phyloP scores from a whole-genome alignment of 495 filamentous ascomycete species.

The Margaritispora aquatica region DNA sequence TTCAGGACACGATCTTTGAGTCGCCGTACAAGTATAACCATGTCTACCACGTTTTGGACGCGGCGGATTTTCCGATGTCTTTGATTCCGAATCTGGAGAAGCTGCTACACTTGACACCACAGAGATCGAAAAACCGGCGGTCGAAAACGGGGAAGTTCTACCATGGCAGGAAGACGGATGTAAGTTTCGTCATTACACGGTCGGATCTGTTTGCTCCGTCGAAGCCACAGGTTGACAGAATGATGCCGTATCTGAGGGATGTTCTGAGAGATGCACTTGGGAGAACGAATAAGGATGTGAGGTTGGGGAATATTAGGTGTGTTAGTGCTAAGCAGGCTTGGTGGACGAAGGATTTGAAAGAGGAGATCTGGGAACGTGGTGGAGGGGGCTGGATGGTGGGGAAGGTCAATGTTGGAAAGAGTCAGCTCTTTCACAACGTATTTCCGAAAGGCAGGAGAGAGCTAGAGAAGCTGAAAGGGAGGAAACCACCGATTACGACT shows the following conservation, averaged over 20 bases:
- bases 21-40: constrained; percentile 85
- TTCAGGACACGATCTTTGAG: constrained; percentile 74
- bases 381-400: constrained; percentile 96
- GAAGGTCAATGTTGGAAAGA: constrained; percentile 97
- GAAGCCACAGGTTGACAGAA: constrained; percentile 69
- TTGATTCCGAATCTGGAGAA: constrained; percentile 55
- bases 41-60: constrained; percentile 96
- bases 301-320: constrained; percentile 77
- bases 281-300: constrained; percentile 48
- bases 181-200: constrained; percentile 86
- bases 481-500: constrained; percentile 8
- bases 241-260: constrained; percentile 75
- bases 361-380: constrained; percentile 70
- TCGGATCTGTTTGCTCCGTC: constrained; percentile 77
- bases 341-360: constrained; percentile 84
- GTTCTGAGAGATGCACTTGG: constrained; percentile 70
- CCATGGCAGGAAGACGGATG: constrained; percentile 53
- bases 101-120: constrained; percentile 52
- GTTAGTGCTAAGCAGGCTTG: constrained; percentile 77
- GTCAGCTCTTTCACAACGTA: constrained; percentile 75
- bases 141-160: constrained; percentile 55
- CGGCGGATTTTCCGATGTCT: constrained; percentile 94
- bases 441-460: constrained; percentile 73
- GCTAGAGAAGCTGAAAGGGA: constrained; percentile 11
- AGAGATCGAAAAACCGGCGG: constrained; percentile 72